Conservation (phyloP, 352 stramenopile genomes). For the Peronospora farinosa region DNA sequence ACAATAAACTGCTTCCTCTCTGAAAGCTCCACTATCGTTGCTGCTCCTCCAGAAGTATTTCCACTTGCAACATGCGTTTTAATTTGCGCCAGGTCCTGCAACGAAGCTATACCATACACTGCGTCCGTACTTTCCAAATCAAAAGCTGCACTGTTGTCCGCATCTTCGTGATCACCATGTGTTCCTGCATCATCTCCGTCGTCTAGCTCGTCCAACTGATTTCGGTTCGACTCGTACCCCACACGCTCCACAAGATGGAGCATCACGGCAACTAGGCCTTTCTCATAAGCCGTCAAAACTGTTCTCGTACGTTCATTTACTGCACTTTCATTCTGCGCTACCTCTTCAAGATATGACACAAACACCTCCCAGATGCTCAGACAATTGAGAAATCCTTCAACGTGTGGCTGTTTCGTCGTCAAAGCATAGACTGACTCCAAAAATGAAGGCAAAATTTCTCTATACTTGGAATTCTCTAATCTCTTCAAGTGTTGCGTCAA, state of each 20-base stretch:
- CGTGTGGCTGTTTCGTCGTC: conserved; percentile 65
- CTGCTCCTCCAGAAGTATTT: conserved; percentile 21
- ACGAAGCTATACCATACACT: conserved; percentile 46
- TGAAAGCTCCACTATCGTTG: conserved; percentile 45
- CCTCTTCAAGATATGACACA: conserved; percentile 74
- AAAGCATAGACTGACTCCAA: conserved; percentile 53
- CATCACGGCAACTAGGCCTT: conserved; percentile 67
- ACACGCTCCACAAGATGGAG: conserved; percentile 68
- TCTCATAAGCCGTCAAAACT: conserved; percentile 62
- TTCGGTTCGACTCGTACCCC: conserved; percentile 56
- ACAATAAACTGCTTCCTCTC: conserved; percentile 70
- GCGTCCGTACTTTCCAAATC: conserved; percentile 30
- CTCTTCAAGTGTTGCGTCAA: conserved; percentile 67
- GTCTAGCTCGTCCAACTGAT: conserved; percentile 57
- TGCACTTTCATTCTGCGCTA: conserved; percentile 59
- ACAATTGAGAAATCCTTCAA: conserved; percentile 72
- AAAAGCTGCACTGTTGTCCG: conserved; percentile 30
- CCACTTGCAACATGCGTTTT: conserved; percentile 37
- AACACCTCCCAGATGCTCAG: conserved; percentile 80
- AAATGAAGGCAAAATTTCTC: conserved; percentile 44
- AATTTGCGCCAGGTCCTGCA: conserved; percentile 69
- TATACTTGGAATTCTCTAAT: conserved; percentile 53
- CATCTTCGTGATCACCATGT: conserved; percentile 32
- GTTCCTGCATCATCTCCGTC: conserved; percentile 36
- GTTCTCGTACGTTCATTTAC: conserved; percentile 41